These are phyloP conservation scores for Sphagnum tenellum DNA, from an alignment of 225 moss, liverwort and hornwort species.

Conservation along the genomic window DNA sequence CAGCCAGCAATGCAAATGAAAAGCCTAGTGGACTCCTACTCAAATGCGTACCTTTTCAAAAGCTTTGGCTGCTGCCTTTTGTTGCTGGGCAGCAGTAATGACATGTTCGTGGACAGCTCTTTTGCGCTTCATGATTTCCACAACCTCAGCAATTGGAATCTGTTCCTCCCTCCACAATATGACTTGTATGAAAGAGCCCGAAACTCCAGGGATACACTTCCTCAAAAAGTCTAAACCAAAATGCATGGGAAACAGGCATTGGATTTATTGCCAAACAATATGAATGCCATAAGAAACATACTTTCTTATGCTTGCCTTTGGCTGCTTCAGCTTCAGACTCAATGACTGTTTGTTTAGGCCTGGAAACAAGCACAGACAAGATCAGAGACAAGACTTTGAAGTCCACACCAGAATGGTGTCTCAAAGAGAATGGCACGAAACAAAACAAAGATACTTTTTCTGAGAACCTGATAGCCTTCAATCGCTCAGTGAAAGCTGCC, in stretches of 20 bases:
- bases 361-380: constrained; percentile 1
- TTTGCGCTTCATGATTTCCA: constrained; percentile 93
- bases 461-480: constrained; percentile 59
- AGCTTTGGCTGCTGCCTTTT: constrained; percentile 69
- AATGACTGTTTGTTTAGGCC: constrained; percentile 83
- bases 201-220: too few species aligned
- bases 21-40: too few species aligned
- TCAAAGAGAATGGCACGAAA: neutral
- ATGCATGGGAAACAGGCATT: too few species aligned
- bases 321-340: constrained; percentile 82
- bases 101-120: constrained; percentile 85
- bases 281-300: neutral
- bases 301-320: constrained; percentile 67
- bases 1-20: too few species aligned
- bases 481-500: constrained; percentile 85
- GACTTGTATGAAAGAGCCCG: too few species aligned
- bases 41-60: constrained; percentile 24
- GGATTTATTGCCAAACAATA: too few species aligned
- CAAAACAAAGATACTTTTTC: neutral
- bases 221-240: too few species aligned
- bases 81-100: constrained; percentile 64
- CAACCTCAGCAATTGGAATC: constrained; percentile 44
- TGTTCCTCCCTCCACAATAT: neutral
- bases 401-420: neutral
- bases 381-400: neutral